Base-by-base conservation (phyloP, 2,329 filamentous ascomycete species). In the Cladosporium sp. region DNA sequence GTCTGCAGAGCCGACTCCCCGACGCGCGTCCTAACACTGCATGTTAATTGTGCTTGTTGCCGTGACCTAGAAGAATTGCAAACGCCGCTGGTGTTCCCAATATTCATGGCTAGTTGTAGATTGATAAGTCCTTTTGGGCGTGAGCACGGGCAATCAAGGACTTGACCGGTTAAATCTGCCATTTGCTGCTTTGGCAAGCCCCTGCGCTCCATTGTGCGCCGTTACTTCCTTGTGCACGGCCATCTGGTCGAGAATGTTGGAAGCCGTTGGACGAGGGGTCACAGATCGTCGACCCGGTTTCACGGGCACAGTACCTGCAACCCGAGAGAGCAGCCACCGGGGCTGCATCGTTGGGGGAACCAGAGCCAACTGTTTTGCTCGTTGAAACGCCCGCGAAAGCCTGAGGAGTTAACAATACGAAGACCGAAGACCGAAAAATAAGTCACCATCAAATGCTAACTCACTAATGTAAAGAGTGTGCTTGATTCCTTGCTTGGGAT, bases 151-250 rank as follows among this genome's bases (percentile, higher is more conserved):
- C 4, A 9, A 27, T 27, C 9, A 9, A 27, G 22, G 22, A 27
- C 9, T 27, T 27, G 22, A 27, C 22, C 22, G 22, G 22, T 9
- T 27, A 27, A 5, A 7, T 8, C 32, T 11, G 12, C 32, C 11
- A 16, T 35, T 35, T n/a, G 32, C 32, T 16, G 32, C 32, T 35
- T 35, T 35, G 12, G 32, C 32, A n/a, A 30, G 43, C 43, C 43
- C 33, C 22, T 38, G 32, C 42, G 19, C 32, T 19, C 19, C 13
- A 25, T 39, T 38, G 45, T 48, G 45, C 36, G 25, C 22, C 36
- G 36, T 40, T 40, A 48, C 36, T 35, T 48, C 45, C 45, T 40
- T 48, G 45, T 36, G 45, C 45, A 40, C 45, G 36, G 22, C 25
- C 27, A 27, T 15, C 9, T 19, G 18, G 25, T 40, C 45, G 45